phyloP scores from a whole-genome alignment of 352 stramenopile genomes.

The Pythium folliculosum region DNA sequence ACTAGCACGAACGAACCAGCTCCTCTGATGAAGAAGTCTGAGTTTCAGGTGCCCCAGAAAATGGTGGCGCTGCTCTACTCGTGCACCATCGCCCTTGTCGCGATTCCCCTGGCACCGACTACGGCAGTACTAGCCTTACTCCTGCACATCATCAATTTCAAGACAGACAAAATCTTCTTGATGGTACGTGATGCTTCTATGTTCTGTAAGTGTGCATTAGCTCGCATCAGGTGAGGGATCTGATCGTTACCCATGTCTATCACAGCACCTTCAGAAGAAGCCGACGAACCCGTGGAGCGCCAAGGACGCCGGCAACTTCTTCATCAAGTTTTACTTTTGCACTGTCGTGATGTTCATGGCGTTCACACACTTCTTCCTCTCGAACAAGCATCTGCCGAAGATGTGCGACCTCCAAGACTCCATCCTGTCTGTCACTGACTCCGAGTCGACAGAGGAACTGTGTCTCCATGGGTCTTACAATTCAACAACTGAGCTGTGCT shows the following conservation, averaged over 20 bases:
- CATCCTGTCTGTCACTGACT: constrained; percentile 10
- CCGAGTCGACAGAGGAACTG: constrained; percentile 17
- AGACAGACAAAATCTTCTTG: constrained; percentile 80
- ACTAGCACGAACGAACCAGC: background rate
- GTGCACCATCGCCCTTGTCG: constrained; percentile 68
- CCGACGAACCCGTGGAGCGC: constrained; percentile 68
- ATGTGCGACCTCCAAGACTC: constrained; percentile 57
- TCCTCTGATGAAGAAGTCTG: constrained; percentile 37
- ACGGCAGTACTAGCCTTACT: constrained; percentile 52
- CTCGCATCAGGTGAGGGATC: background rate
- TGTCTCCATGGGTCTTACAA: constrained; percentile 41
- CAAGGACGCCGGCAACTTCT: constrained; percentile 79
- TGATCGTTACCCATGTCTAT: background rate
- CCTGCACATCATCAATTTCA: constrained; percentile 75
- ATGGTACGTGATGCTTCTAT: constrained; percentile 34
- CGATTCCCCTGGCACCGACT: constrained; percentile 67
- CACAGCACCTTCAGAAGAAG: constrained; percentile 72
- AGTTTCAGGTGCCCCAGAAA: constrained; percentile 81
- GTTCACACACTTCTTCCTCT: constrained; percentile 67
- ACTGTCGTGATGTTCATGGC: constrained; percentile 62
- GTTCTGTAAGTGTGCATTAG: background rate
- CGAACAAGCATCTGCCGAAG: constrained; percentile 53
- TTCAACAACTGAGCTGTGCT: constrained; percentile 34
- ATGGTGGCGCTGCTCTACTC: constrained; percentile 85
- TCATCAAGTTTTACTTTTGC: constrained; percentile 89